Conservation (phyloP, 2,329 filamentous ascomycete genomes). For the Colletotrichum tamarilloi region DNA sequence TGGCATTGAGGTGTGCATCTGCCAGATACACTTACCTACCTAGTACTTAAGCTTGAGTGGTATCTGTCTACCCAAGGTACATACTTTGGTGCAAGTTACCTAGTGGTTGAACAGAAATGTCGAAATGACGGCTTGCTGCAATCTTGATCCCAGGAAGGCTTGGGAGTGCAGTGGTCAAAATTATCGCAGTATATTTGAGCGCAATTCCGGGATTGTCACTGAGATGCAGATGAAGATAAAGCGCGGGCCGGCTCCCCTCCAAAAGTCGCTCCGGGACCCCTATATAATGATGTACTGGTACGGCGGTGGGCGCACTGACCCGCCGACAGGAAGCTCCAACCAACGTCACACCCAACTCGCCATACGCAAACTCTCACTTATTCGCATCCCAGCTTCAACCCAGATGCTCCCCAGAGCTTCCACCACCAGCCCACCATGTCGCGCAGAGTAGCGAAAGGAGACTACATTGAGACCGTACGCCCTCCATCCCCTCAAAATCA, state of each 20-base stretch:
- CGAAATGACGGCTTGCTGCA: neutral
- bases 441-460: slow-evolving; percentile 82
- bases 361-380: neutral
- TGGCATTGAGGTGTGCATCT: neutral
- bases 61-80: neutral
- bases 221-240: neutral
- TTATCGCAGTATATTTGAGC: neutral
- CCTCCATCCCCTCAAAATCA: too few species aligned
- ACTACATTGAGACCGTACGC: slow-evolving; percentile 95
- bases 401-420: neutral
- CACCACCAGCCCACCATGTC: slow-evolving; percentile 66
- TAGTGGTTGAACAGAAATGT: neutral
- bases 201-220: neutral
- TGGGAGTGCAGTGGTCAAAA: neutral
- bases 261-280: too few species aligned
- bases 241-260: too few species aligned
- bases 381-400: neutral
- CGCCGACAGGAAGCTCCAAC: neutral
- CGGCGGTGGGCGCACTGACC: neutral
- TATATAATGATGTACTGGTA: too few species aligned
- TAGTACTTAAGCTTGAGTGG: neutral
- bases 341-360: slow-evolving; percentile 20
- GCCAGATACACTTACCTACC: neutral
- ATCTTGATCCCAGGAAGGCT: neutral
- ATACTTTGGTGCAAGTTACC: neutral